Percentiles rank a stretch among this genome's conserved stretches.
phyloP scores from a whole-genome alignment of 495 filamentous ascomycete species.

The Talaromyces thailandensis region DNA sequence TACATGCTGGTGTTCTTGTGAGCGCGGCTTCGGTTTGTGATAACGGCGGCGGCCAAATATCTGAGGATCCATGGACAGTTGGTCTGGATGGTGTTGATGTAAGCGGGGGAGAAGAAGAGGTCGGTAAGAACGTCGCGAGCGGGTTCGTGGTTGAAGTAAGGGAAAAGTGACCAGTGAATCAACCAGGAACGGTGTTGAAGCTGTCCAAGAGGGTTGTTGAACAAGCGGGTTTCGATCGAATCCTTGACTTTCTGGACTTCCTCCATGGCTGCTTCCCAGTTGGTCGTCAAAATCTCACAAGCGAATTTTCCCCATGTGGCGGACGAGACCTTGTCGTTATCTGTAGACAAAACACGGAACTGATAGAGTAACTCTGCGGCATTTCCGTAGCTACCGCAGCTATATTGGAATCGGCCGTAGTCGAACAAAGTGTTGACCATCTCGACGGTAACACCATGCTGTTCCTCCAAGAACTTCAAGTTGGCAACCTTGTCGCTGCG shows the following conservation, averaged over 20 bases:
- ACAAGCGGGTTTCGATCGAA: constrained; percentile 79
- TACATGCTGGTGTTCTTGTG: constrained; percentile 73
- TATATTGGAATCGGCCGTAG: constrained; percentile 92
- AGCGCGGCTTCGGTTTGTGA: constrained; percentile 81
- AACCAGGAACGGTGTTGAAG: constrained; percentile 92
- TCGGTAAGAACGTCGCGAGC: constrained; percentile 86
- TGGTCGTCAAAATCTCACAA: constrained; percentile 82
- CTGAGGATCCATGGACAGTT: constrained; percentile 94
- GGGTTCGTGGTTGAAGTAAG: constrained; percentile 94
- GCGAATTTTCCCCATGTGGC: constrained; percentile 97
- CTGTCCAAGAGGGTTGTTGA: constrained; percentile 91
- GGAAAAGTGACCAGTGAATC: constrained; percentile 97
- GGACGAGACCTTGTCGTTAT: constrained; percentile 90
- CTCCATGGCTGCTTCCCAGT: constrained; percentile 94
- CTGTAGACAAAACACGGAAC: constrained; percentile 93
- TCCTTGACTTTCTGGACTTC: constrained; percentile 92
- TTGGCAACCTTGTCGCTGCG: constrained; percentile 95
- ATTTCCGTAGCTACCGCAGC: constrained; percentile 81
- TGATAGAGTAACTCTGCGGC: constrained; percentile 88
- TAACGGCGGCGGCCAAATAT: constrained; percentile 90
- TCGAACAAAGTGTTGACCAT: constrained; percentile 94
- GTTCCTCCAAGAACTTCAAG: constrained; percentile 89
- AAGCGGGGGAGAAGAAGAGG: constrained; percentile 89
- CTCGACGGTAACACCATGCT: constrained; percentile 83
- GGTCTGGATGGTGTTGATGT: constrained; percentile 99